Conservation (phyloP, 192 early-diverging fungal species). For the Gigaspora rosea region DNA sequence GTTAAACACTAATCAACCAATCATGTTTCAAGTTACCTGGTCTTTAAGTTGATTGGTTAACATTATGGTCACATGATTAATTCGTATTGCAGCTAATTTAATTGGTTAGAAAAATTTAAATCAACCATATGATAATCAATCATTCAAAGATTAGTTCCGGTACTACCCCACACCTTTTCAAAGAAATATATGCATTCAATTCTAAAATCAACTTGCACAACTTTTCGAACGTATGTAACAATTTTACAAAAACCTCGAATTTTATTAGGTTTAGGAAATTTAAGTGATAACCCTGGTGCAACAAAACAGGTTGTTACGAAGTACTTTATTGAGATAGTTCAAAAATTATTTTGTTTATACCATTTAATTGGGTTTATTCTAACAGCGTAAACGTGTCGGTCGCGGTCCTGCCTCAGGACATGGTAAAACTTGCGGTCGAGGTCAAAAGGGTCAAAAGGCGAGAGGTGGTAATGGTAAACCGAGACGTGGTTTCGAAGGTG, state of each 20-base stretch:
- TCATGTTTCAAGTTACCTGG: too few relatives aligned
- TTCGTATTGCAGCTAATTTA: too few relatives aligned
- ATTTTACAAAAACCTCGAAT: constrained; percentile 3
- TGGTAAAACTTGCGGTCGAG: constrained; percentile 88
- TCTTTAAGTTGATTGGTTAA: too few relatives aligned
- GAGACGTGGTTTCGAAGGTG: constrained; percentile 87
- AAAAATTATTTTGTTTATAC: neutral
- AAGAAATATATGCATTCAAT: neutral
- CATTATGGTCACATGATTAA: too few relatives aligned
- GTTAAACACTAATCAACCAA: too few relatives aligned
- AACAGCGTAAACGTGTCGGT: constrained; percentile 57
- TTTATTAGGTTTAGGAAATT: constrained; percentile 1
- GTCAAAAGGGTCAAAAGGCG: constrained; percentile 90
- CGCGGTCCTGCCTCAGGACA: constrained; percentile 85
- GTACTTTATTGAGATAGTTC: neutral
- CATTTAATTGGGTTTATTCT: neutral
- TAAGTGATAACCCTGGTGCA: constrained; percentile 26
- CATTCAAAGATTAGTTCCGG: too few relatives aligned
- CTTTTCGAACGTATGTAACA: neutral
- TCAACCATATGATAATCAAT: too few relatives aligned
- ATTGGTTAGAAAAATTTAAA: too few relatives aligned
- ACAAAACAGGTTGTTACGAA: neutral
- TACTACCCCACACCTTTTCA: too few relatives aligned
- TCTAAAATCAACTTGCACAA: neutral
- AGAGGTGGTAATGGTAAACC: constrained; percentile 76